These are phyloP conservation scores for Glonium stellatum DNA, from an alignment of 495 filamentous ascomycete species.

Conservation along the genomic window DNA sequence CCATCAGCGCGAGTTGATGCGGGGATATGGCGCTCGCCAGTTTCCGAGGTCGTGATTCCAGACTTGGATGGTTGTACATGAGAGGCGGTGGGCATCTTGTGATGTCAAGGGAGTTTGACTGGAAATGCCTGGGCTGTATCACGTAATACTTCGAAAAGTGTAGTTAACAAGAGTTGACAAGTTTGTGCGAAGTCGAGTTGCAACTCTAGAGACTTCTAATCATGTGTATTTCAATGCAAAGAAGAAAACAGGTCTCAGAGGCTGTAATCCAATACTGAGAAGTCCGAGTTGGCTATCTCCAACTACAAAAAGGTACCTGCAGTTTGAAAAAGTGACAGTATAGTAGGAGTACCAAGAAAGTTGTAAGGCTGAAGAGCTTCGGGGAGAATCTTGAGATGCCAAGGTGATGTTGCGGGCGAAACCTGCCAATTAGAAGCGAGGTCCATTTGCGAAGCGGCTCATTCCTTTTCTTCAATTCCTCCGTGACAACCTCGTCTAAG, in stretches of 20 bases:
- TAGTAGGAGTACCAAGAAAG: not conserved
- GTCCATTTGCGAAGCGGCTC: not conserved
- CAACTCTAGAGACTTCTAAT: too few relatives aligned
- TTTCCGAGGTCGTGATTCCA: constrained; percentile 68
- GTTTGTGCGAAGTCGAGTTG: too few relatives aligned
- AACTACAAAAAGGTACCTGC: not conserved
- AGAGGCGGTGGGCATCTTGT: constrained; percentile 30
- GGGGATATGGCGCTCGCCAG: constrained; percentile 80
- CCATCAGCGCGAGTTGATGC: constrained; percentile 82
- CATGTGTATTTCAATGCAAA: not conserved
- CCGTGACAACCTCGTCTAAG: constrained; percentile 7
- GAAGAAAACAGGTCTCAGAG: not conserved
- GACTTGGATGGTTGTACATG: constrained; percentile 49
- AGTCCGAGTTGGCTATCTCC: not conserved
- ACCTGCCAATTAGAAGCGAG: constrained; percentile 1
- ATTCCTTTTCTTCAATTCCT: constrained; percentile 5
- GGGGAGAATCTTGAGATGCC: not conserved
- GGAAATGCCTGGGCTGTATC: not conserved
- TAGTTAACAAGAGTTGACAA: too few relatives aligned
- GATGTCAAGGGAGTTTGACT: not conserved
- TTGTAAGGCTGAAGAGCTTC: not conserved
- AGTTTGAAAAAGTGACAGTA: not conserved
- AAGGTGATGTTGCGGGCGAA: not conserved
- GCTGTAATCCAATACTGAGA: too few relatives aligned
- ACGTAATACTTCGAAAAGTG: not conserved